Conservation (phyloP, 345 rosid genomes). For the Eutrema heterophyllum region DNA sequence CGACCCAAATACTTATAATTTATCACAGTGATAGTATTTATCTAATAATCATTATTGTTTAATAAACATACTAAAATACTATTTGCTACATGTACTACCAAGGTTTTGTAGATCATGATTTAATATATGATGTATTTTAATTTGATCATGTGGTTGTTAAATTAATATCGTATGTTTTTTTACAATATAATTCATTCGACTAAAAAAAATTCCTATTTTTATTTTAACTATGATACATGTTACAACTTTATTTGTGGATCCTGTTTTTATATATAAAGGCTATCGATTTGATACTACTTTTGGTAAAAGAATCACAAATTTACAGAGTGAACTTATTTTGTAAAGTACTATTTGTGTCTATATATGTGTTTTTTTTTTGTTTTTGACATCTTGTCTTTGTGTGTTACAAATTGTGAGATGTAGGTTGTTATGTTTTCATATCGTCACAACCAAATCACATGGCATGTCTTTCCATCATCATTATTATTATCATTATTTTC, state of each 20-base stretch:
- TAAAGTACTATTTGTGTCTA: slow-evolving; percentile 4
- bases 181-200: no score
- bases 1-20: no score
- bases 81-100: no score
- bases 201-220: no score
- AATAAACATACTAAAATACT: no score
- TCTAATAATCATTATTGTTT: no score
- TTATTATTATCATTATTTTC: slow-evolving; percentile 1
- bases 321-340: not conserved
- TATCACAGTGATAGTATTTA: no score
- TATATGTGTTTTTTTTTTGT: not conserved
- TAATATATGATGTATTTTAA: no score
- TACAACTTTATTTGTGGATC: not conserved
- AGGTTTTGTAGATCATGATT: no score
- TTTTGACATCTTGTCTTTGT: not conserved
- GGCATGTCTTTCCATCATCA: slow-evolving; percentile 21
- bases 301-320: not conserved
- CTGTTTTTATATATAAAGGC: not conserved
- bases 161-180: no score
- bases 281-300: slow-evolving; percentile 6
- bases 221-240: not conserved
- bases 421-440: slow-evolving; percentile 5
- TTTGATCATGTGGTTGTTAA: no score
- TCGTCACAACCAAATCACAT: slow-evolving; percentile 22
- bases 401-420: slow-evolving; percentile 7